These are phyloP conservation scores for Epichloe festucae DNA, from an alignment of 2,329 filamentous ascomycete species.

Conservation along the genomic window DNA sequence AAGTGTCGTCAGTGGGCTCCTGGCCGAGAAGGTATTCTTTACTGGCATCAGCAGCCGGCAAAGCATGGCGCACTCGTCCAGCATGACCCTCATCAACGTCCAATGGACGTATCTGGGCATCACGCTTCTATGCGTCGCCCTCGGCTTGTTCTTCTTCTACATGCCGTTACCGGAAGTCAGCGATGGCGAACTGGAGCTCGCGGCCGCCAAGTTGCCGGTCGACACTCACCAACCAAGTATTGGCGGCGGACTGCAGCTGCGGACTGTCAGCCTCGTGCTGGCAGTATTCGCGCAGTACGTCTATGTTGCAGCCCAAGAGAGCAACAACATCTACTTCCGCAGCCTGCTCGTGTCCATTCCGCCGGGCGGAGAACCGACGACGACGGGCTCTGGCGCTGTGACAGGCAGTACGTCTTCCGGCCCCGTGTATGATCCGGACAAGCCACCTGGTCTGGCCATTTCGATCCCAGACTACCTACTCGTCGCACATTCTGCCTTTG, in stretches of 20 bases:
- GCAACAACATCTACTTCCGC: slow-evolving; percentile 47
- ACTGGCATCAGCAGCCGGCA: slow-evolving; percentile 35
- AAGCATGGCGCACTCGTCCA: slow-evolving; percentile 11
- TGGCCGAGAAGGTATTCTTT: slow-evolving; percentile 67
- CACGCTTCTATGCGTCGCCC: slow-evolving; percentile 56
- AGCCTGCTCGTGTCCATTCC: slow-evolving; percentile 32
- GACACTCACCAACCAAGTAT: slow-evolving; percentile 35
- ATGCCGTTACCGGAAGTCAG: slow-evolving; percentile 51
- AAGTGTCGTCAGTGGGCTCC: slow-evolving; percentile 56
- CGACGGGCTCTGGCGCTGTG: slow-evolving; percentile 10
- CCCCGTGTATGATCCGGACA: slow-evolving; percentile 13
- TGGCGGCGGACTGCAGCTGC: slow-evolving; percentile 37
- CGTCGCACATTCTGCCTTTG: slow-evolving; percentile 60
- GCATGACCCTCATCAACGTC: slow-evolving; percentile 51
- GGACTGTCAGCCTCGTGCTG: slow-evolving; percentile 48
- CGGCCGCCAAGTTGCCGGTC: slow-evolving; percentile 34
- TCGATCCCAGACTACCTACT: slow-evolving; percentile 54
- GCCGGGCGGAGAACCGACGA: slow-evolving; percentile 14
- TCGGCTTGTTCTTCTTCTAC: slow-evolving; percentile 58
- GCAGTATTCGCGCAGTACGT: slow-evolving; percentile 66
- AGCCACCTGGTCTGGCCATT: slow-evolving; percentile 33
- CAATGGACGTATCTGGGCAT: slow-evolving; percentile 82
- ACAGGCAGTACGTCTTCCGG: slow-evolving; percentile 17
- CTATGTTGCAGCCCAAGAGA: slow-evolving; percentile 65
- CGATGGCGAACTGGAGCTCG: slow-evolving; percentile 39